A percentile compares a stretch with the other conserved stretches of the same genome.
Evolutionary conservation across 2,329 filamentous ascomycete genomes (phyloP).

Genomic region (Rhinocladiella similis): DNA sequence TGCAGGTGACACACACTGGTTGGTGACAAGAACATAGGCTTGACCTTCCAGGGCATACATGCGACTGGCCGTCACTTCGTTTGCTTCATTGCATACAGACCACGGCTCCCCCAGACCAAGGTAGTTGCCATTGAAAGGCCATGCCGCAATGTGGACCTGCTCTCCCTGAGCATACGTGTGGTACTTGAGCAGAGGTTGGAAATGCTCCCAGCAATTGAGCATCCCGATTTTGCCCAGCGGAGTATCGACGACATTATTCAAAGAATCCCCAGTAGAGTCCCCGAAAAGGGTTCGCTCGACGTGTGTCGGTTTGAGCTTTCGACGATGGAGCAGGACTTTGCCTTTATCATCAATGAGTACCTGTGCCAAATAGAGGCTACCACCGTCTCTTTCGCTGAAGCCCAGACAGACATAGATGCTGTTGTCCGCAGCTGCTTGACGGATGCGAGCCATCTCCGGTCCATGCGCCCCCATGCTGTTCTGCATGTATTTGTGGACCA

Average conservation of each 20-base stretch:
- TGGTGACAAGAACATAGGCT: conserved; percentile 7
- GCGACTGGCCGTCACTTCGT: conserved; percentile 1
- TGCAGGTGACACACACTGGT: conserved; percentile 4
- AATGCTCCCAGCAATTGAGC: conserved; percentile 55
- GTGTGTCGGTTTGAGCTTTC: conserved; percentile 56
- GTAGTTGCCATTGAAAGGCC: conserved; percentile 37
- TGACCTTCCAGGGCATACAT: conserved; percentile 13
- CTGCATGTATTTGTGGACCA: conserved; percentile 6
- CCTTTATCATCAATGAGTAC: conserved; percentile 46
- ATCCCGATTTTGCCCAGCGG: conserved; percentile 36
- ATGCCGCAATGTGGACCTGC: conserved; percentile 51
- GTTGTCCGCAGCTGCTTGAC: conserved; percentile 35
- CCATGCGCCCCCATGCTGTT: conserved; percentile 1
- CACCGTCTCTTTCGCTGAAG: conserved; percentile 42
- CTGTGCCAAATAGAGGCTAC: conserved; percentile 50
- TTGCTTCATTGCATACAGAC: conserved; percentile 8
- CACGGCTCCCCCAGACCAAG: conserved; percentile 3
- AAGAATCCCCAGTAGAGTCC: conserved; percentile 42
- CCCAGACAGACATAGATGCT: conserved; percentile 47
- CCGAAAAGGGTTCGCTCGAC: conserved; percentile 55
- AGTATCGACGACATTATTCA: conserved; percentile 44
- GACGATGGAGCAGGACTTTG: conserved; percentile 41
- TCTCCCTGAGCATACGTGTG: conserved; percentile 47
- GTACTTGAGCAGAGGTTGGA: conserved; percentile 53
- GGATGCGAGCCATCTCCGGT: conserved; percentile 41